Base-by-base conservation (phyloP, 129 eudicot species). In the Tanacetum coccineum region DNA sequence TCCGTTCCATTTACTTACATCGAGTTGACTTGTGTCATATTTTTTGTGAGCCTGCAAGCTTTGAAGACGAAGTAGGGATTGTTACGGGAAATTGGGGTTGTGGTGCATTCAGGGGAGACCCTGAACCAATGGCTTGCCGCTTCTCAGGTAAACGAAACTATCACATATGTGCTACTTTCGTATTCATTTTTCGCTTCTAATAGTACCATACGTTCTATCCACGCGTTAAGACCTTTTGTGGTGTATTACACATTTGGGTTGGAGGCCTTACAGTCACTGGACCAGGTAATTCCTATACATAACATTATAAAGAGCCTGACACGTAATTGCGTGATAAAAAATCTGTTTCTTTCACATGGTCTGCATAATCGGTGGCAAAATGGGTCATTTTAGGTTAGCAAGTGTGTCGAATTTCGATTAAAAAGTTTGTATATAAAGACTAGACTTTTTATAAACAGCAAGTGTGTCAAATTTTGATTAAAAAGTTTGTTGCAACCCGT, bases 41-140 rank as follows among this genome's bases (percentile, higher is more conserved):
- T n/a, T n/a, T n/a, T n/a, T 28, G 25, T 74, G 70, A 59, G 39
- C 22, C 30, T 51, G 56, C 36, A 47, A 67, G 17, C 60, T 55
- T 58, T 76, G 74, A 79, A 52, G 76, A 73, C 64, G 78, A 70
- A 62, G 75, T 88, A 71, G 99, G 99, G 21, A 78, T 94, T 70
- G 94, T 48, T 9, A 94, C 97, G 2, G 99, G 99, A 21, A 94
- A 94, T 73, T 94, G 99, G 99, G 99, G 99, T 44, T 89, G 99
- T 83, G 97, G 99, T 57, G 99, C 95, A 57, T 92, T 92, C 64
- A 95, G 98, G n/a, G 98, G 96, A 39, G 98, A 92, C 75, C 98
- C 98, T 70, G 91, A 94, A 81, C 79, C 99, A 94, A 76, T 94
- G 99, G 99, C 90, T 94, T 63, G 99, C 99, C 52, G 97, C 97